Evolutionary conservation across 768 basidiomycete species (phyloP).

Genomic region (Pholiota conissans): DNA sequence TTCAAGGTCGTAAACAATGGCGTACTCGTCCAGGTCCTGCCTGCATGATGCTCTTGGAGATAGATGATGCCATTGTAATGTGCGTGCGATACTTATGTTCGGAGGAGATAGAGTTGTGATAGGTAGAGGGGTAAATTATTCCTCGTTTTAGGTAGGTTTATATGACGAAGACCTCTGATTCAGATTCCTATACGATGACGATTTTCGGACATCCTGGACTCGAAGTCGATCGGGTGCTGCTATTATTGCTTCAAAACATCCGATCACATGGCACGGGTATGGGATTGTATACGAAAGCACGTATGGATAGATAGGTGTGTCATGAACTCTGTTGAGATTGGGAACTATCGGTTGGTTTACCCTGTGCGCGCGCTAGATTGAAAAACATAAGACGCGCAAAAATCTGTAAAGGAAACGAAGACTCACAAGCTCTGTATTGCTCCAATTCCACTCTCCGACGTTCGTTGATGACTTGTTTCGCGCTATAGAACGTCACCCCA

Average conservation of each 20-base stretch:
- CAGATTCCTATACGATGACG: constrained; percentile 6
- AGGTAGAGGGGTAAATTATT: neutral
- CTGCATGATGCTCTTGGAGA: neutral
- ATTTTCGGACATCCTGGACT: neutral
- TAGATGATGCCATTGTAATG: constrained; percentile 4
- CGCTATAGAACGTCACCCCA: constrained; percentile 32
- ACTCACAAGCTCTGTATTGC: constrained; percentile 29
- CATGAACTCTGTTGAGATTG: neutral
- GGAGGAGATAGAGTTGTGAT: neutral
- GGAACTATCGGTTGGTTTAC: neutral
- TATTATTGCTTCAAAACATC: neutral
- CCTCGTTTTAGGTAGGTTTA: neutral
- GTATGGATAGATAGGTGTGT: neutral
- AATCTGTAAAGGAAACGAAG: neutral
- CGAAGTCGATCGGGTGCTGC: neutral
- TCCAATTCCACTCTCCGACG: constrained; percentile 35
- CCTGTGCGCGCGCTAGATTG: neutral
- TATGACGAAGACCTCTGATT: constrained; percentile 7
- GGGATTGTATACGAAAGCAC: neutral
- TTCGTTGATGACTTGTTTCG: constrained; percentile 29
- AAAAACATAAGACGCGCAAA: neutral
- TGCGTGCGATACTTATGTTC: neutral
- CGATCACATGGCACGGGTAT: neutral
- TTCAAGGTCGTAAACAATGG: neutral
- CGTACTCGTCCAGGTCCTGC: constrained; percentile 19